Conservation (phyloP, 2,329 filamentous ascomycete species). For the Berkeleyomyces rouxiae region DNA sequence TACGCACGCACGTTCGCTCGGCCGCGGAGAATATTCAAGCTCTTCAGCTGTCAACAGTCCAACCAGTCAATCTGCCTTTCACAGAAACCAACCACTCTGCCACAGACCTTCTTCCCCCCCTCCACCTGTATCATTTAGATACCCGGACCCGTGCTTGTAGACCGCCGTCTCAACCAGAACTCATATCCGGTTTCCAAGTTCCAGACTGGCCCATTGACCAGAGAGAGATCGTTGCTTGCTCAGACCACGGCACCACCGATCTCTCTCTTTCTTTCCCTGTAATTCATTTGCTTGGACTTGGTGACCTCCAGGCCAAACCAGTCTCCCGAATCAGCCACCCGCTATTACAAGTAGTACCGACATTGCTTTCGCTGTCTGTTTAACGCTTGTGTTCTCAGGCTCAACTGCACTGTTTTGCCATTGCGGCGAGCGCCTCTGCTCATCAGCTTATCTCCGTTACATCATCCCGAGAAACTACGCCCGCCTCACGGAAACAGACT, state of each 20-base stretch:
- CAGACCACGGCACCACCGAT: constrained; percentile 3
- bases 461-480: too few species aligned
- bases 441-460: too few species aligned
- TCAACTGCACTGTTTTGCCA: too few species aligned
- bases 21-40: not conserved
- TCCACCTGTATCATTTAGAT: not conserved
- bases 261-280: constrained; percentile 5
- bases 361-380: too few species aligned
- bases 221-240: constrained; percentile 10
- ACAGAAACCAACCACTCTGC: not conserved
- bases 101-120: too few species aligned
- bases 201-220: constrained; percentile 3
- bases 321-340: too few species aligned
- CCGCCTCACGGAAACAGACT: too few species aligned
- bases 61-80: not conserved
- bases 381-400: too few species aligned
- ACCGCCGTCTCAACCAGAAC: not conserved
- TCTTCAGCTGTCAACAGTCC: not conserved
- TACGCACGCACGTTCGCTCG: not conserved
- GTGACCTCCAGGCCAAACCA: too few species aligned
- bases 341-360: too few species aligned
- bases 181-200: not conserved
- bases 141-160: not conserved
- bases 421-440: too few species aligned
- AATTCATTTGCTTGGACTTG: not conserved